Evolutionary conservation across 2,329 filamentous ascomycete species (phyloP).

Genomic region (Zasmidium citrigriseum): DNA sequence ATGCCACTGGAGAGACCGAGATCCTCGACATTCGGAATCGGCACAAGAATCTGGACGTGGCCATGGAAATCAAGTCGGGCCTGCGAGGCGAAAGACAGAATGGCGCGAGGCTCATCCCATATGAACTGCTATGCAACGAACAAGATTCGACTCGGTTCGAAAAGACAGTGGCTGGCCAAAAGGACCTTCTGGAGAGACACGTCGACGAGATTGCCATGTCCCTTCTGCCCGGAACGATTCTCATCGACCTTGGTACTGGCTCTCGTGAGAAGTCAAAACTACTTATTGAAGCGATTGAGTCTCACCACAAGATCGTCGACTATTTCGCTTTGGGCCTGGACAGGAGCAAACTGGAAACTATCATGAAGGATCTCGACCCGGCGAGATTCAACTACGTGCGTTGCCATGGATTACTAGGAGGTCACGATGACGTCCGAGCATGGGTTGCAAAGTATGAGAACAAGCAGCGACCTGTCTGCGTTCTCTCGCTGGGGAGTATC

Average conservation of each 20-base stretch:
- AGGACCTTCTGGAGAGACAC: not conserved
- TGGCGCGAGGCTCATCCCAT: not conserved
- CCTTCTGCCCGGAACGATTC: not conserved
- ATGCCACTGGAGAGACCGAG: not conserved
- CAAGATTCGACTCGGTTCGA: not conserved
- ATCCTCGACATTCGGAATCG: not conserved
- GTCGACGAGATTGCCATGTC: not conserved
- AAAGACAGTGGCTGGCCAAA: not conserved
- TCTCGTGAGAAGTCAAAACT: not conserved
- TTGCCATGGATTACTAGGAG: not conserved
- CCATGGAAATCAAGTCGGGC: not conserved
- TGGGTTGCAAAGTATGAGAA: not conserved
- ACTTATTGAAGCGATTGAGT: not conserved
- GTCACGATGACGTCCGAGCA: not conserved
- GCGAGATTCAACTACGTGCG: not conserved
- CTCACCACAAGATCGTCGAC: not conserved
- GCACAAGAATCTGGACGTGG: not conserved
- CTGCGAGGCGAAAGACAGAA: not conserved
- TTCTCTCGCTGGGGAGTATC: not conserved
- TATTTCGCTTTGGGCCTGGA: not conserved
- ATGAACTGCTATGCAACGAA: not conserved
- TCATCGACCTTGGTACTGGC: not conserved
- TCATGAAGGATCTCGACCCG: not conserved
- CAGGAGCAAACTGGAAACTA: not conserved
- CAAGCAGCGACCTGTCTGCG: not conserved